These are phyloP conservation scores for Starmerella khaoyaiensis DNA, from an alignment of 805 yeast genomes.

Conservation along the genomic window DNA sequence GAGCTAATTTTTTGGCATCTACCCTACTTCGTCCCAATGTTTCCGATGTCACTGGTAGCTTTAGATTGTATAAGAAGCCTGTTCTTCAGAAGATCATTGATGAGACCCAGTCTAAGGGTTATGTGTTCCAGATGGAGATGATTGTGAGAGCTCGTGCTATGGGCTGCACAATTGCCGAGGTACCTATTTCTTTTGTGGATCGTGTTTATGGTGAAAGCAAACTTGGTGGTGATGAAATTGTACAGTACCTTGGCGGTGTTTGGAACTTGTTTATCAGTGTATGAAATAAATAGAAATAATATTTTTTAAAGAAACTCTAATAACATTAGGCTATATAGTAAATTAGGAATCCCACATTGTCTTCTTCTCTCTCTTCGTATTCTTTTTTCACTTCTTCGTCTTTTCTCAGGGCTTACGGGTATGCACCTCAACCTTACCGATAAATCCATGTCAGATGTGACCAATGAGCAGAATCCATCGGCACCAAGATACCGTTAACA, in stretches of 20 bases:
- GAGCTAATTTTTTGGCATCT: constrained; percentile 67
- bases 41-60: constrained; percentile 65
- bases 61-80: constrained; percentile 58
- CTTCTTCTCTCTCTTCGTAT: too few species aligned
- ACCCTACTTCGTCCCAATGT: constrained; percentile 59
- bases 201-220: constrained; percentile 67
- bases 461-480: constrained; percentile 8
- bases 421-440: too few species aligned
- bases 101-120: constrained; percentile 61
- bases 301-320: not conserved
- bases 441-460: too few species aligned
- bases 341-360: not conserved
- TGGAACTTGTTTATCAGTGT: constrained; percentile 56
- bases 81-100: constrained; percentile 53
- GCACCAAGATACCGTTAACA: constrained; percentile 1
- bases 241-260: constrained; percentile 64
- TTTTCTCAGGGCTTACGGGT: too few species aligned
- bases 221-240: constrained; percentile 70
- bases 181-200: constrained; percentile 67
- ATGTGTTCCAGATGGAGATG: constrained; percentile 82
- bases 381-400: too few species aligned
- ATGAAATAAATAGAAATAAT: constrained; percentile 21
- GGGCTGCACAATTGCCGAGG: constrained; percentile 64
- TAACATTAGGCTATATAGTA: not conserved
- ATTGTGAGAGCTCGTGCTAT: constrained; percentile 69